These are phyloP conservation scores for Lophium mytilinum DNA, from an alignment of 495 filamentous ascomycete species.

Conservation along the genomic window DNA sequence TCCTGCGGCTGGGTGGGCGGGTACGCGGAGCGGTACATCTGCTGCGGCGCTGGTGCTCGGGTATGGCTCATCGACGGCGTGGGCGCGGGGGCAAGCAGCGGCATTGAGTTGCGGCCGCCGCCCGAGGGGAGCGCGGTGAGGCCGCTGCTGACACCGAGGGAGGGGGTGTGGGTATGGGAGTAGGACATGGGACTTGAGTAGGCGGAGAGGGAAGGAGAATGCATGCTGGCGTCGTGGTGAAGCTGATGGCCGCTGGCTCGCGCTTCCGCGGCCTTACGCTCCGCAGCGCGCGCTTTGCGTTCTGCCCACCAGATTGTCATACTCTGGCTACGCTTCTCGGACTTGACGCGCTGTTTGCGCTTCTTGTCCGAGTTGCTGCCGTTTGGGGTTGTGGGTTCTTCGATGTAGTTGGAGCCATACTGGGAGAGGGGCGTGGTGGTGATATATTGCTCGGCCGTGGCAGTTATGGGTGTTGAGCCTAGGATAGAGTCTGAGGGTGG, in stretches of 20 bases:
- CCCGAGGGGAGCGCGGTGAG: neutral
- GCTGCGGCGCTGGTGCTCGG: neutral
- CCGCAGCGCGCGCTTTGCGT: conserved; percentile 25
- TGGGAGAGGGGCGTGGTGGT: conserved; percentile 17
- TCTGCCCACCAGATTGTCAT: conserved; percentile 36
- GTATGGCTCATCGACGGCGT: neutral
- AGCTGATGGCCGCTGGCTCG: neutral
- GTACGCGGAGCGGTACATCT: neutral
- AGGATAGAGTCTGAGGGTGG: neutral
- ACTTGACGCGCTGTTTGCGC: conserved; percentile 26
- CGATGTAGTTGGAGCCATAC: conserved; percentile 5
- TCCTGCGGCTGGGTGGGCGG: neutral
- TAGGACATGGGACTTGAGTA: neutral
- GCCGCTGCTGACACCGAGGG: neutral
- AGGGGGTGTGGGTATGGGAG: neutral
- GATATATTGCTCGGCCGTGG: conserved; percentile 15
- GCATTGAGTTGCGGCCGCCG: neutral
- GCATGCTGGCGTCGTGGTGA: neutral
- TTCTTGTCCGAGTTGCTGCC: conserved; percentile 7
- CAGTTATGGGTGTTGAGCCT: neutral
- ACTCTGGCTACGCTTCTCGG: conserved; percentile 28
- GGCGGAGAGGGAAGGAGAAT: neutral
- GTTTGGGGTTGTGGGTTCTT: conserved; percentile 5
- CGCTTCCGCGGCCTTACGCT: conserved; percentile 5
- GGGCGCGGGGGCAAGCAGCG: neutral